Percentiles rank a stretch among this genome's conserved stretches.
Conservation (phyloP, 192 early-diverging fungal species). For the Coemansia sp. region DNA sequence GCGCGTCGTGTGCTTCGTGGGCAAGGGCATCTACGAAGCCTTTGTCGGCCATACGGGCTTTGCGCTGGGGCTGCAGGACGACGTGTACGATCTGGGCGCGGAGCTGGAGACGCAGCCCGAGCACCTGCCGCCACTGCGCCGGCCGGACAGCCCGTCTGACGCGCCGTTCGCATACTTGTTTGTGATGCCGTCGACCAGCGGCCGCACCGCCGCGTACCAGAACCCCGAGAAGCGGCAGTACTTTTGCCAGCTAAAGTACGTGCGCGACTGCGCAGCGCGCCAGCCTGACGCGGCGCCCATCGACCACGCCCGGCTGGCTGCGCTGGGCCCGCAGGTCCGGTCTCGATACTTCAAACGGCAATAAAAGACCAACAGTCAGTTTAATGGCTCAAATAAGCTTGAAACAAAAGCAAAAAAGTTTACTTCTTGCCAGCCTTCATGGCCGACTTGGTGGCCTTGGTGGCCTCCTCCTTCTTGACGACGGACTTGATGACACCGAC, state of each 20-base stretch:
- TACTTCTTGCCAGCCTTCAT: slow-evolving; percentile 79
- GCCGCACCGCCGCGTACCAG: slow-evolving; percentile 59
- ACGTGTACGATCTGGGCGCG: slow-evolving; percentile 16
- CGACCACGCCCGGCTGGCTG: slow-evolving; percentile 8
- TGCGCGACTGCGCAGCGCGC: slow-evolving; percentile 29
- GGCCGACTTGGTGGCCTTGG: slow-evolving; percentile 75
- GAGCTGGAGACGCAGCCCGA: slow-evolving; percentile 1
- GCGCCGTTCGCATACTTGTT: slow-evolving; percentile 45
- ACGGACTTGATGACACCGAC: slow-evolving; percentile 96
- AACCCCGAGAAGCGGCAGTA: slow-evolving; percentile 60
- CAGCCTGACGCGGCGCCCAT: background rate
- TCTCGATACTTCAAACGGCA: slow-evolving; percentile 30
- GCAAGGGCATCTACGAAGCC: slow-evolving; percentile 66
- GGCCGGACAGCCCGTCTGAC: background rate
- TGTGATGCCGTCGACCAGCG: slow-evolving; percentile 71
- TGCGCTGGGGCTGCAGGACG: slow-evolving; percentile 46
- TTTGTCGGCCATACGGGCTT: slow-evolving; percentile 34
- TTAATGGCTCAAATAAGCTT: background rate
- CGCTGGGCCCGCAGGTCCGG: slow-evolving; percentile 5
- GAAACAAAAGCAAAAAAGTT: slow-evolving; percentile 10
- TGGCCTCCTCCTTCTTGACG: slow-evolving; percentile 72
- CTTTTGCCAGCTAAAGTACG: slow-evolving; percentile 44
- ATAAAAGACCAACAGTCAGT: background rate
- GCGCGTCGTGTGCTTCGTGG: slow-evolving; percentile 63
- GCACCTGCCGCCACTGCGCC: background rate